Evolutionary conservation across 202 grass and related monocot species (phyloP).

Genomic region (Carex sylvatica): DNA sequence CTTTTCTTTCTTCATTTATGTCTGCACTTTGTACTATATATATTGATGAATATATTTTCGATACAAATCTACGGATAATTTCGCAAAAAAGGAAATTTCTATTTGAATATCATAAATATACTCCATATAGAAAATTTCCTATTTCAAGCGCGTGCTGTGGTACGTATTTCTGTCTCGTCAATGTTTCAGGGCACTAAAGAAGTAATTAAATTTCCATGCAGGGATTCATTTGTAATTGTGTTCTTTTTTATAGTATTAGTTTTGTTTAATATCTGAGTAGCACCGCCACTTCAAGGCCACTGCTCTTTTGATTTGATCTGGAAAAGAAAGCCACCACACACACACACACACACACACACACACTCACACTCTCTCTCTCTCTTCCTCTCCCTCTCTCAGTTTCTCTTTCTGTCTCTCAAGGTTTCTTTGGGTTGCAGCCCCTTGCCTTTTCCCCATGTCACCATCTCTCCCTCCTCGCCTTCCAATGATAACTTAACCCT

Average conservation of each 20-base stretch:
- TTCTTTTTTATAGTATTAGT: background rate
- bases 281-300: slow-evolving; percentile 29
- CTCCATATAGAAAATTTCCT: too few species aligned
- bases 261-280: slow-evolving; percentile 21
- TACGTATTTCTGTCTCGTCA: too few species aligned
- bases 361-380: background rate
- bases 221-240: background rate
- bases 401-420: slow-evolving; percentile 29
- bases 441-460: slow-evolving; percentile 44
- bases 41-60: too few species aligned
- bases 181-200: background rate
- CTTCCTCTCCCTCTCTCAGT: slow-evolving; percentile 16
- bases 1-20: too few species aligned
- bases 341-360: background rate
- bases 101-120: too few species aligned
- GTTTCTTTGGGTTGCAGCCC: slow-evolving; percentile 29
- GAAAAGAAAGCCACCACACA: slow-evolving; percentile 34
- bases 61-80: too few species aligned
- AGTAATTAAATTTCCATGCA: background rate
- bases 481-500: slow-evolving; percentile 49
- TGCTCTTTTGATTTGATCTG: slow-evolving; percentile 37
- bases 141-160: too few species aligned
- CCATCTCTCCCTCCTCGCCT: slow-evolving; percentile 21
- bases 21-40: too few species aligned
- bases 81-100: too few species aligned